These are phyloP conservation scores for Gastroboletus turbinatus DNA, from an alignment of 1,284 basidiomycete species.

Conservation along the genomic window DNA sequence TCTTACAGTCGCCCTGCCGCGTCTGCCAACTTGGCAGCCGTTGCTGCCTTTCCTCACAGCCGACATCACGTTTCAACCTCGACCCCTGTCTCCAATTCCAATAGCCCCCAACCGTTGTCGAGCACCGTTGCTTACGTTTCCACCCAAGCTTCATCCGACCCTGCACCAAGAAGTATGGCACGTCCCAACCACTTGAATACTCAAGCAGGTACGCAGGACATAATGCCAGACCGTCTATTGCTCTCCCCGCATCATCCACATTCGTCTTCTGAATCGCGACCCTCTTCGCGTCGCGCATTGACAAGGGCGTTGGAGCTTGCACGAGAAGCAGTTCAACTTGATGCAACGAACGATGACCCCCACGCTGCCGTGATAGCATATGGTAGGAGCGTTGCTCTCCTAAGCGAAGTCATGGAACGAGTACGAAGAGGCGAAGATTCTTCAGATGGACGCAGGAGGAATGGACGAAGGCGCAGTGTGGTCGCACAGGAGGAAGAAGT, in stretches of 20 bases:
- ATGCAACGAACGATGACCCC: constrained; percentile 79
- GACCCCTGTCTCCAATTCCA: constrained; percentile 26
- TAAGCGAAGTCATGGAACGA: constrained; percentile 85
- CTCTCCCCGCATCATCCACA: constrained; percentile 43
- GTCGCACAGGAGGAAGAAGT: constrained; percentile 86
- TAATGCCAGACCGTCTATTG: constrained; percentile 43
- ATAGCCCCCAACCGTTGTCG: constrained; percentile 26
- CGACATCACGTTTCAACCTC: constrained; percentile 45
- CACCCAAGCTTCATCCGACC: constrained; percentile 46
- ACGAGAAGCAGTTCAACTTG: constrained; percentile 77
- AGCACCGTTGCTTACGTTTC: constrained; percentile 38
- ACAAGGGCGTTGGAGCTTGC: constrained; percentile 81
- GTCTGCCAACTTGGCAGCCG: constrained; percentile 56
- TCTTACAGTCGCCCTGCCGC: constrained; percentile 48
- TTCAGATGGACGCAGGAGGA: constrained; percentile 56
- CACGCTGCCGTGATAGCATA: constrained; percentile 79
- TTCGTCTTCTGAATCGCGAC: constrained; percentile 41
- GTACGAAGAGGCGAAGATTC: constrained; percentile 80
- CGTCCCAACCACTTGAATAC: constrained; percentile 38
- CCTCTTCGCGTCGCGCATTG: constrained; percentile 76
- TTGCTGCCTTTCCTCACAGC: constrained; percentile 60
- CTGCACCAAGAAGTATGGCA: constrained; percentile 52
- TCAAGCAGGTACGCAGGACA: constrained; percentile 38
- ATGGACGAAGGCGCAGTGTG: constrained; percentile 68
- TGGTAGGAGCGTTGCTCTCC: constrained; percentile 74